Evolutionary conservation across 225 moss, liverwort and hornwort species (phyloP).

Genomic region (Pseudisothecium myosuroides): DNA sequence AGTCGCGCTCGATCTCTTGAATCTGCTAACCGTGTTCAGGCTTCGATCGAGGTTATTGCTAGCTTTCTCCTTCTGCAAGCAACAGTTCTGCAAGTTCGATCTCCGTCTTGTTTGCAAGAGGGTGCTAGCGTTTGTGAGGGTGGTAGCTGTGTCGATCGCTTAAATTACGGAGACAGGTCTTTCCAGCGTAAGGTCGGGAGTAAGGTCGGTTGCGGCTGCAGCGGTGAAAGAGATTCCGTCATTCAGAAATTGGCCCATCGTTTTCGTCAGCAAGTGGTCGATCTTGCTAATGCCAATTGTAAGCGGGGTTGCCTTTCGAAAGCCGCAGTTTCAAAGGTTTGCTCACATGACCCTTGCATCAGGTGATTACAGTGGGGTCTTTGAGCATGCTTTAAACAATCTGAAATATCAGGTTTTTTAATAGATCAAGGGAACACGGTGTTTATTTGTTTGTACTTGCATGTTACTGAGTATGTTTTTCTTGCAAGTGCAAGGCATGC

Average conservation of each 20-base stretch:
- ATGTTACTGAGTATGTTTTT: neutral
- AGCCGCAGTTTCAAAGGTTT: neutral
- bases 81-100: neutral
- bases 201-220: neutral
- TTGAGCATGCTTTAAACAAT: neutral
- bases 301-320: neutral
- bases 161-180: neutral
- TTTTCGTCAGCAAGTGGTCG: neutral
- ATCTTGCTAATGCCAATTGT: neutral
- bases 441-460: neutral
- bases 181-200: neutral
- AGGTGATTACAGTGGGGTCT: neutral
- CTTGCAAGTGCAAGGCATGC: neutral
- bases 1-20: neutral
- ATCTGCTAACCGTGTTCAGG: no score
- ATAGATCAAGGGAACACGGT: neutral
- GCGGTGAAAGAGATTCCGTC: neutral
- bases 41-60: neutral
- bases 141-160: neutral
- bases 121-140: neutral
- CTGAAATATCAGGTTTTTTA: neutral
- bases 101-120: neutral
- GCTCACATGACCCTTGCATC: neutral
- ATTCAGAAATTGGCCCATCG: neutral
- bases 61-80: neutral